phyloP scores from a whole-genome alignment of 306 rosid genomes.

The Lathyrus aphaca region DNA sequence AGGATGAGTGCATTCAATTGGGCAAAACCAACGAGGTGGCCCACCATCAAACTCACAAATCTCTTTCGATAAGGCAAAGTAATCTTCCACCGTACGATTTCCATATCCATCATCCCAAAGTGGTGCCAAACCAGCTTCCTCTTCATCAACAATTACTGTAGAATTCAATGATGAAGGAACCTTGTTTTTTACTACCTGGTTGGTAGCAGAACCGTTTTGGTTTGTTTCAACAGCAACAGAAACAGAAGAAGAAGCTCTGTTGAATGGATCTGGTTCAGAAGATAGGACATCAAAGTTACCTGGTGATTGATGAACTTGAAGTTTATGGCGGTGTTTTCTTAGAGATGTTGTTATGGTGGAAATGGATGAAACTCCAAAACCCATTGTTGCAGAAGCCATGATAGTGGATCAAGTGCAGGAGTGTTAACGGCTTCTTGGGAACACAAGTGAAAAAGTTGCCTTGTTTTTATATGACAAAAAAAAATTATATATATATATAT shows the following conservation, averaged over 20 bases:
- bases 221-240: constrained; percentile 47
- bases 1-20: constrained; percentile 56
- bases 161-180: constrained; percentile 20
- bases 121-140: constrained; percentile 45
- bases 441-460: background rate
- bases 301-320: constrained; percentile 39
- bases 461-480: background rate
- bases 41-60: constrained; percentile 66
- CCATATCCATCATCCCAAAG: constrained; percentile 95
- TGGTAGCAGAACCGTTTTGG: constrained; percentile 38
- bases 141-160: constrained; percentile 15
- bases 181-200: constrained; percentile 38
- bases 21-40: constrained; percentile 95
- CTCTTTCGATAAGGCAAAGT: constrained; percentile 59
- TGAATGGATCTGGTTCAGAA: constrained; percentile 51
- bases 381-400: constrained; percentile 58
- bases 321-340: constrained; percentile 21
- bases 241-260: constrained; percentile 53
- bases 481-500: too few species aligned
- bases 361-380: constrained; percentile 47
- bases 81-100: constrained; percentile 67
- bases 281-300: constrained; percentile 47
- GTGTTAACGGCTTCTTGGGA: background rate
- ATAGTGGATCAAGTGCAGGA: background rate
- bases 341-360: constrained; percentile 21